A percentile compares a stretch with the other conserved stretches of the same genome.
phyloP scores from a whole-genome alignment of 495 filamentous ascomycete genomes.

The Penicillium herquei region DNA sequence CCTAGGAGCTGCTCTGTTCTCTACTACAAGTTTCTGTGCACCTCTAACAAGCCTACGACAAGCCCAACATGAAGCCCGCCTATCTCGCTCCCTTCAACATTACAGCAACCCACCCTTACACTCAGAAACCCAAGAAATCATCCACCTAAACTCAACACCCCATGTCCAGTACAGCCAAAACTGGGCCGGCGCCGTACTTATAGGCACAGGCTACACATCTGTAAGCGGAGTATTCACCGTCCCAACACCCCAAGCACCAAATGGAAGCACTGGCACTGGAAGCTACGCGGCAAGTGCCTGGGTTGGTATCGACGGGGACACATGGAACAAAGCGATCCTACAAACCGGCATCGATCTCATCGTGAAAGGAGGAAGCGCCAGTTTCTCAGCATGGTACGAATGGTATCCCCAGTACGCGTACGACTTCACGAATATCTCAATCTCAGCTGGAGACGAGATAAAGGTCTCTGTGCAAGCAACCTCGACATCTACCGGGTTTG shows the following conservation, averaged over 20 bases:
- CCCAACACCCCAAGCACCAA: slow-evolving; percentile 43
- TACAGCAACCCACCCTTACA: slow-evolving; percentile 22
- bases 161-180: slow-evolving; percentile 46
- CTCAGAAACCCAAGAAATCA: slow-evolving; percentile 16
- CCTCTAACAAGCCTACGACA: slow-evolving; percentile 24
- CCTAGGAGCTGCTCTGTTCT: slow-evolving; percentile 19
- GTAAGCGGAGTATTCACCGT: slow-evolving; percentile 51
- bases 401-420: slow-evolving; percentile 46
- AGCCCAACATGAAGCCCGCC: slow-evolving; percentile 23
- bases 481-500: slow-evolving; percentile 44
- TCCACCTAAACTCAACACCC: slow-evolving; percentile 19
- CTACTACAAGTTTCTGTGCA: slow-evolving; percentile 21
- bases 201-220: slow-evolving; percentile 39
- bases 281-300: slow-evolving; percentile 52
- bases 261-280: slow-evolving; percentile 32
- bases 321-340: slow-evolving; percentile 52
- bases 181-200: slow-evolving; percentile 55
- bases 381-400: slow-evolving; percentile 37
- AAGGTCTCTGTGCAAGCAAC: slow-evolving; percentile 48
- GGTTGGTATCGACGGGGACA: slow-evolving; percentile 59
- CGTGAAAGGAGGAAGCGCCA: slow-evolving; percentile 27
- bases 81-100: slow-evolving; percentile 7
- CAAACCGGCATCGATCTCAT: slow-evolving; percentile 59
- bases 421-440: slow-evolving; percentile 47
- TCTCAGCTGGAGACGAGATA: slow-evolving; percentile 55